A percentile compares a stretch with the other conserved stretches of the same genome.
These are phyloP conservation scores for Colletotrichum eleusines DNA, from an alignment of 2,329 filamentous ascomycete genomes.

Conservation along the genomic window DNA sequence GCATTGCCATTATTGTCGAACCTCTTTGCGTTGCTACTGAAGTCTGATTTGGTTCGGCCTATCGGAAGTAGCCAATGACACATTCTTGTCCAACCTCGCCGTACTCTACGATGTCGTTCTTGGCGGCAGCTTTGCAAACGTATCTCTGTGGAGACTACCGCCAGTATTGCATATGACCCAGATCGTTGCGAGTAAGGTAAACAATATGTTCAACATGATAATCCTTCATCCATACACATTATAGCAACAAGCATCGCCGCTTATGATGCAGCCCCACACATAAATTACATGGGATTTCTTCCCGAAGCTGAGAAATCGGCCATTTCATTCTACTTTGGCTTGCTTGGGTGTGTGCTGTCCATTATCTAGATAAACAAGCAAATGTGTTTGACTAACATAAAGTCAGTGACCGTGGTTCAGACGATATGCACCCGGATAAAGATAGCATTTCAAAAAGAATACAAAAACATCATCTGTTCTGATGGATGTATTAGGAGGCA, in stretches of 20 bases:
- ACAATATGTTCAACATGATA: background rate
- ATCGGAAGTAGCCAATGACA: background rate
- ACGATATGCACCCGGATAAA: rapidly evolving
- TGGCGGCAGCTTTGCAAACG: too few species aligned
- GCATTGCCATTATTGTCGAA: constrained; percentile 15
- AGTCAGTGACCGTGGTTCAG: background rate
- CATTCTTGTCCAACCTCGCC: too few species aligned
- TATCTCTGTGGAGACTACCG: too few species aligned
- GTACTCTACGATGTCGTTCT: too few species aligned
- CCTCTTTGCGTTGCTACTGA: constrained; percentile 5
- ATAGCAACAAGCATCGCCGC: background rate
- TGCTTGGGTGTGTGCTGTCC: background rate
- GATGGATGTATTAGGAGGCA: background rate
- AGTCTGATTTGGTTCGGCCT: constrained; percentile 1
- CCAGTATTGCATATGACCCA: background rate
- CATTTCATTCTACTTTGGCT: background rate
- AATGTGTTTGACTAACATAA: background rate
- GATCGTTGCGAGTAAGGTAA: background rate
- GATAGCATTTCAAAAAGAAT: background rate
- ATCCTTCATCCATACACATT: background rate
- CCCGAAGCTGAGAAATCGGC: background rate
- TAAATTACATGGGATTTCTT: background rate
- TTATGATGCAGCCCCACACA: background rate
- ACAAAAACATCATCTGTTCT: background rate
- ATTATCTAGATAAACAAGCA: background rate